Evolutionary conservation across 164 flowering plant genomes (phyloP).

Genomic region (Akebia trifoliata): DNA sequence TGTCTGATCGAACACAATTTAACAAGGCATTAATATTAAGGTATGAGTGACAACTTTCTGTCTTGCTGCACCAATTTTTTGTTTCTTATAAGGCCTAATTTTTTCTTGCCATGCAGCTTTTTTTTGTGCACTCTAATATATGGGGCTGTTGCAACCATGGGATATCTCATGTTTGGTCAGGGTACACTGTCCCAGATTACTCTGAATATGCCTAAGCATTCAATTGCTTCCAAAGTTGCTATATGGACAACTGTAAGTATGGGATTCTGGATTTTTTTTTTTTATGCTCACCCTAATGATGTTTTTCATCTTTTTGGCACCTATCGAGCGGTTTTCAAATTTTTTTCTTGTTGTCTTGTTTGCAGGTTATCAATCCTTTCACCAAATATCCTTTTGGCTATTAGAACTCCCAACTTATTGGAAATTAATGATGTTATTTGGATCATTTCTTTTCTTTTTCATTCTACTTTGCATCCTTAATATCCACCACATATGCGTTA

Average conservation of each 20-base stretch:
- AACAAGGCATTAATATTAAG: constrained; percentile 54
- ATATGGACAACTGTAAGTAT: constrained; percentile 88
- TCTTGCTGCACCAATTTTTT: background rate
- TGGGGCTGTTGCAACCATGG: constrained; percentile 72
- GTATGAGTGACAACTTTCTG: constrained; percentile 28
- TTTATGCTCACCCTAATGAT: background rate
- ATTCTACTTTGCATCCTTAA: constrained; percentile 39
- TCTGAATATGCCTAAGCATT: constrained; percentile 62
- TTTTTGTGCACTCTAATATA: constrained; percentile 54
- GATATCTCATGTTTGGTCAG: constrained; percentile 84
- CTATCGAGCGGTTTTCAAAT: background rate
- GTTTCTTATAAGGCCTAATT: background rate
- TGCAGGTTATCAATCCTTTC: constrained; percentile 86
- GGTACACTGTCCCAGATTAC: constrained; percentile 79
- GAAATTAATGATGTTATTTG: background rate
- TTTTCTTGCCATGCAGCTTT: constrained; percentile 49
- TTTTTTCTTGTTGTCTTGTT: constrained; percentile 1
- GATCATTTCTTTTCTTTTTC: background rate
- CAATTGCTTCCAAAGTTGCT: constrained; percentile 63
- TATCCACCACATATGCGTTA: constrained; percentile 56
- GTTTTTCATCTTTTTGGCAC: background rate
- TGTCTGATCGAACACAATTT: constrained; percentile 73
- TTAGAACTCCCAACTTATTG: background rate
- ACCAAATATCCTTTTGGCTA: constrained; percentile 79
- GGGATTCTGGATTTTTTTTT: background rate